Conservation (phyloP, 1,139 yeast genomes). For the Candida sanyaensis region DNA sequence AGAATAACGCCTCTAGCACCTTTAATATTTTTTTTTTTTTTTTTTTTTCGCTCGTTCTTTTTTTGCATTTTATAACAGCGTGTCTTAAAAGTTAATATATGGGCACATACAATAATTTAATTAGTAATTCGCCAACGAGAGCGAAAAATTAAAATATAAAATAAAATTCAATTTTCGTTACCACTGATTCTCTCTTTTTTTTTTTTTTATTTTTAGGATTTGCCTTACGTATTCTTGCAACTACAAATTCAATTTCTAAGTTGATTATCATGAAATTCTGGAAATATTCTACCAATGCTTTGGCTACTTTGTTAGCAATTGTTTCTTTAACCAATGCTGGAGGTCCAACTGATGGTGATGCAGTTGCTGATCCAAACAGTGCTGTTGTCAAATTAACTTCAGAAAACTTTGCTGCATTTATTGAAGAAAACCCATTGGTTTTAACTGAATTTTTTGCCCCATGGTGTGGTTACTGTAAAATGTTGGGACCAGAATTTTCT, state of each 20-base stretch:
- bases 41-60: not conserved
- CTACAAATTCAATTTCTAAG: not conserved
- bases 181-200: not conserved
- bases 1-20: not conserved
- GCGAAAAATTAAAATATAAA: not conserved
- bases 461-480: conserved; percentile 99
- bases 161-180: not conserved
- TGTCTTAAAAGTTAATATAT: not conserved
- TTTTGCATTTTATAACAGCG: too few relatives aligned
- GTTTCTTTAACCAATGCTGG: conserved; percentile 34
- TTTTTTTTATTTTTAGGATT: not conserved
- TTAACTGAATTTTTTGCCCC: conserved; percentile 97
- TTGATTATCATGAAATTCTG: conserved; percentile 38
- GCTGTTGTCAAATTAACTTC: conserved; percentile 81
- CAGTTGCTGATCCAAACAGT: conserved; percentile 77
- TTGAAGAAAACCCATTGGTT: conserved; percentile 74
- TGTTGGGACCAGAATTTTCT: conserved; percentile 86
- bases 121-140: not conserved
- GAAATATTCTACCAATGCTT: conserved; percentile 39
- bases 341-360: conserved; percentile 55
- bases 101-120: not conserved
- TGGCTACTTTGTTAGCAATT: conserved; percentile 42
- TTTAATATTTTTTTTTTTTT: too few relatives aligned
- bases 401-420: conserved; percentile 60
- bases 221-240: not conserved